These are phyloP conservation scores for Chytriomyces hyalinus DNA, from an alignment of 192 early-diverging fungal species.

Conservation along the genomic window DNA sequence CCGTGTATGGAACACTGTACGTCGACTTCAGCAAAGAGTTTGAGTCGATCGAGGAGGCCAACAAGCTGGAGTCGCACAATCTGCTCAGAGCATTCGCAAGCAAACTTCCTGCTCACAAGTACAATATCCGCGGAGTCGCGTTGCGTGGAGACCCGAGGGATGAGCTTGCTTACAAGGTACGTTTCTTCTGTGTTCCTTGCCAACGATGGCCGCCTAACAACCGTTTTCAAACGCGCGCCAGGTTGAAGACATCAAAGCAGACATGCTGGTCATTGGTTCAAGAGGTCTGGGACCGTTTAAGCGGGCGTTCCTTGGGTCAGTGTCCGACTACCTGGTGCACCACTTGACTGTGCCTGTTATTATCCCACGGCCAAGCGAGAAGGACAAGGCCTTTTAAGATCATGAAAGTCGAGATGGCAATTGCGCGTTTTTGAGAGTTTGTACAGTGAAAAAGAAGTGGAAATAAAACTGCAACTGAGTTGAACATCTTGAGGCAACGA, in stretches of 20 bases:
- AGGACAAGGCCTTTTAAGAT: background rate
- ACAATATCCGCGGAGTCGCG: conserved; percentile 39
- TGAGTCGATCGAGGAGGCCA: conserved; percentile 30
- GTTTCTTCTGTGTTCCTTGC: background rate
- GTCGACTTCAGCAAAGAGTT: conserved; percentile 35
- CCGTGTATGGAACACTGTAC: conserved; percentile 18
- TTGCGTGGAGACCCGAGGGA: conserved; percentile 62
- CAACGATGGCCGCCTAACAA: no score
- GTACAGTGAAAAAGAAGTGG: no score
- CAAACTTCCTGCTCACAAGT: conserved; percentile 37
- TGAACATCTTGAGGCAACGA: no score
- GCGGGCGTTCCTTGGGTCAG: conserved; percentile 45
- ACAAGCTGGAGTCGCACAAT: conserved; percentile 24
- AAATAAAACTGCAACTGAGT: no score
- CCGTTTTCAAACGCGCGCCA: no score
- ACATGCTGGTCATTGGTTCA: conserved; percentile 66
- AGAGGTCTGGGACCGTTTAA: conserved; percentile 66
- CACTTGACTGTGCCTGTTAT: conserved; percentile 24
- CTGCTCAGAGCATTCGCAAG: conserved; percentile 23
- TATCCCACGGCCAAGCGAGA: conserved; percentile 17
- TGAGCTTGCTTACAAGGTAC: conserved; percentile 65
- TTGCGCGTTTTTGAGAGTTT: no score
- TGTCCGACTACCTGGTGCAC: conserved; percentile 56
- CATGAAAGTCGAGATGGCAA: no score
- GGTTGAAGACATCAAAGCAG: conserved; percentile 58